Evolutionary conservation across 2,329 filamentous ascomycete species (phyloP).

Genomic region (Neopestalotiopsis clavispora): DNA sequence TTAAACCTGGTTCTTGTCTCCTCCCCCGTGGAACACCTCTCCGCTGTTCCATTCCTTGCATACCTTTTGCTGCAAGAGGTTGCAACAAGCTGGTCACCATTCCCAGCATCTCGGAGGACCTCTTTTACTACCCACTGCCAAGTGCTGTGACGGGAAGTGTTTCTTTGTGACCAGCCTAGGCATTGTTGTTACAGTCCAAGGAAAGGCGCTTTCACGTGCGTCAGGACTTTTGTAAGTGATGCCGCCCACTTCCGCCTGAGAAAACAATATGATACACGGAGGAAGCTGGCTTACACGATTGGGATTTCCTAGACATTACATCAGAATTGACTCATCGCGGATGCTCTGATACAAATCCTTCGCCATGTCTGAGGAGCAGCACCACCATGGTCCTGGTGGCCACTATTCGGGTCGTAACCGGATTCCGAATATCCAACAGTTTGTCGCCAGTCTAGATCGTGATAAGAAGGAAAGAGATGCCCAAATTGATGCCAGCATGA

Average conservation of each 20-base stretch:
- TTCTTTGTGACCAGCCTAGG: neutral
- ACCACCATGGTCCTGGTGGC: constrained; percentile 31
- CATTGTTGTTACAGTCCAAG: neutral
- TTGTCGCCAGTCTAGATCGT: constrained; percentile 77
- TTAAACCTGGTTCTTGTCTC: neutral
- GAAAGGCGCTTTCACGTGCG: no score
- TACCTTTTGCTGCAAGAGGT: neutral
- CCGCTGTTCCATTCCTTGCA: neutral
- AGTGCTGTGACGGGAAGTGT: neutral
- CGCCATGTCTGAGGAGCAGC: constrained; percentile 23
- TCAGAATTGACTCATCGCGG: neutral
- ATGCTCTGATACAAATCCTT: neutral
- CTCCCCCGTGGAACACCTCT: neutral
- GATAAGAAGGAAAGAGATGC: constrained; percentile 80
- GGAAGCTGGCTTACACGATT: neutral
- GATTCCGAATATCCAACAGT: constrained; percentile 86
- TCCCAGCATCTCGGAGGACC: neutral
- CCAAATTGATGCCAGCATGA: constrained; percentile 65
- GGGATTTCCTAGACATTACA: neutral
- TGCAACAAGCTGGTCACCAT: neutral
- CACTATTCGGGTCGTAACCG: constrained; percentile 86
- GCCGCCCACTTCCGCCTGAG: no score
- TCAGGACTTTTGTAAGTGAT: no score
- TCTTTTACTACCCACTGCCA: neutral
- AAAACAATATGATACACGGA: no score